Conservation (phyloP, 306 rosid species). For the Ormosia semicastrata region DNA sequence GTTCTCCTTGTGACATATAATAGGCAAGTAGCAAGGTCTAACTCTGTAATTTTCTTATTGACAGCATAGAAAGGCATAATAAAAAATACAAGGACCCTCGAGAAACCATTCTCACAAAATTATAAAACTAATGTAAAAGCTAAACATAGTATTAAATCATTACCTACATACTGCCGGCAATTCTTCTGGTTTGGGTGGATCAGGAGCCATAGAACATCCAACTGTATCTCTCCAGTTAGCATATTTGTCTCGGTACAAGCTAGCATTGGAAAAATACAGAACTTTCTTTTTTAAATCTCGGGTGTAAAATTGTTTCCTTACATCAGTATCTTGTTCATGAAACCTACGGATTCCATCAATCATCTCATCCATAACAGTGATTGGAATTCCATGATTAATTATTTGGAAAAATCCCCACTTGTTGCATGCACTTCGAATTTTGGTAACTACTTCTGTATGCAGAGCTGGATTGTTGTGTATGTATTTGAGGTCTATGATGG, state of each 20-base stretch:
- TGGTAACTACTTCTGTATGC: not conserved
- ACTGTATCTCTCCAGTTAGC: conserved; percentile 71
- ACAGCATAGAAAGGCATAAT: not conserved
- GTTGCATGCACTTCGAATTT: conserved; percentile 17
- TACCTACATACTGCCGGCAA: conserved; percentile 29
- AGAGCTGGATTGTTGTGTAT: not conserved
- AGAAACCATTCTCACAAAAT: not conserved
- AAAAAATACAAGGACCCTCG: not conserved
- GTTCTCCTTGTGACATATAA: not conserved
- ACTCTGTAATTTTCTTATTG: too few relatives aligned
- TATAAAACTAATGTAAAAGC: not conserved
- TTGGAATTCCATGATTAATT: conserved; percentile 45
- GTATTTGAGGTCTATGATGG: conserved; percentile 34
- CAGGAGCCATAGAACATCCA: conserved; percentile 24
- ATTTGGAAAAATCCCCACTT: conserved; percentile 53
- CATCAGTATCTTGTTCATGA: conserved; percentile 48
- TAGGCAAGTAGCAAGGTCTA: not conserved
- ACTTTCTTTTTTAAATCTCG: not conserved
- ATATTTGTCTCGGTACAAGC: conserved; percentile 31
- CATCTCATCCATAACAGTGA: conserved; percentile 30
- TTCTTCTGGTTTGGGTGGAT: conserved; percentile 28
- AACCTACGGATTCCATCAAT: conserved; percentile 39
- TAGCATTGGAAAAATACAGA: conserved; percentile 39
- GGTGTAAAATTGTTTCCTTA: conserved; percentile 28
- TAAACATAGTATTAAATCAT: not conserved